Conservation (phyloP, 176 grass and related monocot genomes). For the Tuctoria greenei region DNA sequence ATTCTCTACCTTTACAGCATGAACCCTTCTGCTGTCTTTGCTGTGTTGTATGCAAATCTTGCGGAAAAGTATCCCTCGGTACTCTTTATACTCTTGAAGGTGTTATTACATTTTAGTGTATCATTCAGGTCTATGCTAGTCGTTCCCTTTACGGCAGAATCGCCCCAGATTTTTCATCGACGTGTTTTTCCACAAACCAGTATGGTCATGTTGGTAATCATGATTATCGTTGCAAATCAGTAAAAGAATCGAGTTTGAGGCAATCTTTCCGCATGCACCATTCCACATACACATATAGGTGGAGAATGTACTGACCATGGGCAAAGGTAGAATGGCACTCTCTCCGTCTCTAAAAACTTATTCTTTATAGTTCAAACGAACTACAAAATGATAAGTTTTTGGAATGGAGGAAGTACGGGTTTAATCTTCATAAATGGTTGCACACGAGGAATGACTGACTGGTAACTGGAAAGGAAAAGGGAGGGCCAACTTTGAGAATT, state of each 20-base stretch:
- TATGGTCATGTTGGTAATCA: neutral
- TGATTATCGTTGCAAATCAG: neutral
- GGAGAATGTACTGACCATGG: neutral
- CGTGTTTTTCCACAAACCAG: neutral
- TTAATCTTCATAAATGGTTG: neutral
- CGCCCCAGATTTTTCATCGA: neutral
- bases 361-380: no score
- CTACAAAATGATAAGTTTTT: no score
- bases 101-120: neutral
- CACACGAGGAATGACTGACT: neutral
- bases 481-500: neutral
- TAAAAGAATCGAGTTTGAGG: neutral
- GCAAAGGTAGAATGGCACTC: neutral
- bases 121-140: neutral
- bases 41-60: neutral
- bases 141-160: conserved; percentile 18
- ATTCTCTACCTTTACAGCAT: conserved; percentile 7
- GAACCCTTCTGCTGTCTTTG: neutral
- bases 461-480: conserved; percentile 14
- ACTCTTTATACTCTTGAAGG: conserved; percentile 10
- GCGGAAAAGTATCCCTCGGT: neutral
- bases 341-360: no score
- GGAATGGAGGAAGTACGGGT: no score
- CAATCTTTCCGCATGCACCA: neutral
- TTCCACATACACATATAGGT: neutral